Conservation (phyloP, 2,329 filamentous ascomycete species). For the Bipolaris sorokiniana region DNA sequence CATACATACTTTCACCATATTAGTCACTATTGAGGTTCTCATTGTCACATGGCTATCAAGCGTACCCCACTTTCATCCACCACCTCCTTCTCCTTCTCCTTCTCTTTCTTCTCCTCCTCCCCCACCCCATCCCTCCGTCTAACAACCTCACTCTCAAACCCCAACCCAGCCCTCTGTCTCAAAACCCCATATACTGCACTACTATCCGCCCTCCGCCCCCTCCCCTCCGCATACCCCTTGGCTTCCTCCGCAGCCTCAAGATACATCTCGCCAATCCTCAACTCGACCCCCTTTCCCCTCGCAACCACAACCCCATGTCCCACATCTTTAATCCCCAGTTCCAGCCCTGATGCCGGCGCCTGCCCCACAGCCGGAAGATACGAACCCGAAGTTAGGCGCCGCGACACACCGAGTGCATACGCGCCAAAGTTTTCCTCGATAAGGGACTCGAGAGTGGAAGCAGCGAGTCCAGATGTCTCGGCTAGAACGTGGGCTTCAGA, state of each 20-base stretch:
- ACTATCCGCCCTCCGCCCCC: conserved; percentile 54
- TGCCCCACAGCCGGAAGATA: conserved; percentile 37
- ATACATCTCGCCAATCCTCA: conserved; percentile 54
- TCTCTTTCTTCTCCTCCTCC: neutral
- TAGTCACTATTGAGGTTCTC: too few relatives aligned
- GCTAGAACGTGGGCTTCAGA: conserved; percentile 59
- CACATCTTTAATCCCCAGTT: conserved; percentile 61
- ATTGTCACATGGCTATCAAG: too few relatives aligned
- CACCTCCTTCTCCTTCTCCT: neutral
- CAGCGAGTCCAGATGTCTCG: conserved; percentile 53
- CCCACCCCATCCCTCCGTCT: conserved; percentile 24
- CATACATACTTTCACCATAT: too few relatives aligned
- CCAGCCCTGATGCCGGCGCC: conserved; percentile 57
- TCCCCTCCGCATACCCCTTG: conserved; percentile 46
- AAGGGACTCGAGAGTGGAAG: conserved; percentile 52
- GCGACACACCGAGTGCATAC: conserved; percentile 34
- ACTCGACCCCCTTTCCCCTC: conserved; percentile 45
- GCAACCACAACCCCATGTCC: conserved; percentile 57
- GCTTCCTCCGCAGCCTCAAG: conserved; percentile 55
- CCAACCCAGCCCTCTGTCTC: conserved; percentile 52
- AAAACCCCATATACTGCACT: conserved; percentile 60
- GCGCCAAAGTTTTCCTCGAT: conserved; percentile 45
- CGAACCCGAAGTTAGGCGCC: conserved; percentile 34
- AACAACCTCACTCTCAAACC: conserved; percentile 53
- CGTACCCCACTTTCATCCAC: neutral